phyloP scores from a whole-genome alignment of 2,329 filamentous ascomycete genomes.

The Didymella exigua region DNA sequence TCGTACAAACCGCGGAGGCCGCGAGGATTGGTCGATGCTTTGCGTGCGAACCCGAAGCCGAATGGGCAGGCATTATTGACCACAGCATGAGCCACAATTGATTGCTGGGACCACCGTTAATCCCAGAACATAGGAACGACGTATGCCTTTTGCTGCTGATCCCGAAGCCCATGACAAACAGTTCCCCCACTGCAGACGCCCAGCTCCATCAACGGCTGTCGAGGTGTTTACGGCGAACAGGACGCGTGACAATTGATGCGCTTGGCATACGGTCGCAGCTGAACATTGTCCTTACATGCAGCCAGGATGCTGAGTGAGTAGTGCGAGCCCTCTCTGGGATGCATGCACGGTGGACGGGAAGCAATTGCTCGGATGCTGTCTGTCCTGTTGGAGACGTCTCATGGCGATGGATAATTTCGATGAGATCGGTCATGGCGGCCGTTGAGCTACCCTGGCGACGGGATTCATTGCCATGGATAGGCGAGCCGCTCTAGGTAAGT shows the following conservation, averaged over 20 bases:
- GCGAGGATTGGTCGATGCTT: neutral
- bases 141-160: slow-evolving; percentile 25
- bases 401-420: slow-evolving; percentile 14
- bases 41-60: slow-evolving; percentile 21
- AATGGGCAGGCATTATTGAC: slow-evolving; percentile 29
- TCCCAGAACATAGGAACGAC: slow-evolving; percentile 39
- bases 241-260: neutral
- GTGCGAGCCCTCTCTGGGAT: neutral
- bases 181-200: neutral
- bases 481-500: slow-evolving; percentile 19
- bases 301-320: slow-evolving; percentile 18
- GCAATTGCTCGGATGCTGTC: slow-evolving; percentile 3
- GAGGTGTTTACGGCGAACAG: neutral
- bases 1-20: slow-evolving; percentile 15
- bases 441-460: slow-evolving; percentile 28
- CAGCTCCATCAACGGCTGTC: slow-evolving; percentile 7
- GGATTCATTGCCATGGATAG: slow-evolving; percentile 9
- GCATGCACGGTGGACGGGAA: neutral
- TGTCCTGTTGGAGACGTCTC: slow-evolving; percentile 13
- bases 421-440: slow-evolving; percentile 29
- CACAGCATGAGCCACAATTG: slow-evolving; percentile 44
- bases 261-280: slow-evolving; percentile 20
- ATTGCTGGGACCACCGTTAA: slow-evolving; percentile 47
- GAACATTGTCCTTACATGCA: slow-evolving; percentile 5
- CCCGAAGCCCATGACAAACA: neutral